Evolutionary conservation across 176 grass and related monocot species (phyloP), one percentile per base, ranked within the genome.

Genomic region (Puya raimondii): DNA sequence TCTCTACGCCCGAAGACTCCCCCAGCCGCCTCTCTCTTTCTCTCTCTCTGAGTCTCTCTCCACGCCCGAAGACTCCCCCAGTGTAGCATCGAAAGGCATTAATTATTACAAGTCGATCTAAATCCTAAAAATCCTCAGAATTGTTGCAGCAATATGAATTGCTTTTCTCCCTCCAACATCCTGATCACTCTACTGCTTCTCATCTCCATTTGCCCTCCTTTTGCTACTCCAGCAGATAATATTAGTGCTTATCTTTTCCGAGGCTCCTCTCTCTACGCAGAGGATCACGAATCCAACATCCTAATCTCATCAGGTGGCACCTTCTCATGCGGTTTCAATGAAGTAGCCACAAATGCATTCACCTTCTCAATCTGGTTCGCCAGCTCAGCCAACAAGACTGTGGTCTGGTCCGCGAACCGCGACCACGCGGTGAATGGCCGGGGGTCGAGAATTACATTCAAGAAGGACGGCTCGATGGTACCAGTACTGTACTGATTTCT

Each of bases 241-340:
- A n/a, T n/a, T 26, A 71, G 21, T 14, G 48, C 58, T 68, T 12
- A 64, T 16, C 15, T 72, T 10, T 16, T 64, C 20, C 64, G 63
- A 47, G 80, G 73, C 12, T 27, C 63, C 12, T 82, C 66, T 65
- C 73, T 82, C 57, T 48, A 59, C 10, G 66, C 72, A 9, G 56
- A 82, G 14, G 54, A 81, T 7, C 20, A 56, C 25, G 25, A 17
- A 16, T 33, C 42, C 25, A 20, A 53, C 69, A 64, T 78, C 72
- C 70, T 90, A 2, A 71, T 73, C 53, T 96, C 87, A 0, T 68
- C 69, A 0, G 82, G 71, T n/a, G 76, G 69, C 1, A 50, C 57
- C 65, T 90, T 90, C 64, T 51, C 84, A 9, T 90, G 78, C 3
- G 79, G 91, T 50, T 96, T 90, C 79, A 85, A 96, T 67, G 70